A percentile compares a stretch with the other conserved stretches of the same genome.
These are phyloP conservation scores for Rhodotorula sphaerocarpa DNA, from an alignment of 768 basidiomycete species.

Conservation along the genomic window DNA sequence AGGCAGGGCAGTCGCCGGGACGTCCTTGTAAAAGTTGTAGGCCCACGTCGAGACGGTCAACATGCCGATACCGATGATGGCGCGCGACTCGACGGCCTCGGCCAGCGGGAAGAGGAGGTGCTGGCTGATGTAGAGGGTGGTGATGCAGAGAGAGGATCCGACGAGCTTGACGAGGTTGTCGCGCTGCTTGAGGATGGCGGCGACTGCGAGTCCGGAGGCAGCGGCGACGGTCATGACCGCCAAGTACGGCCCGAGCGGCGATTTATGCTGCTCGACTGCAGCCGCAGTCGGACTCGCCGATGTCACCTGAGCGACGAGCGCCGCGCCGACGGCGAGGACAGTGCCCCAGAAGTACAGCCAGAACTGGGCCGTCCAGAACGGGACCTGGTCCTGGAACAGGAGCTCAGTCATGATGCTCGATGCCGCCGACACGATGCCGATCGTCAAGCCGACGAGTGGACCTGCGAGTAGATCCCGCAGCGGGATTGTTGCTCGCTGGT, in stretches of 20 bases:
- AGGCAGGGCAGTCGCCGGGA: too few relatives aligned
- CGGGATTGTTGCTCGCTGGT: background rate
- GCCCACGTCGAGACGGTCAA: constrained; percentile 13
- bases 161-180: constrained; percentile 32
- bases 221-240: constrained; percentile 6
- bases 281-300: too few relatives aligned
- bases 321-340: background rate
- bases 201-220: constrained; percentile 12
- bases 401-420: constrained; percentile 13
- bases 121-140: constrained; percentile 15
- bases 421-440: constrained; percentile 3
- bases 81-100: background rate
- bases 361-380: constrained; percentile 22
- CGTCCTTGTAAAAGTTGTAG: constrained; percentile 21
- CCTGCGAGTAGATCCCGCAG: constrained; percentile 1
- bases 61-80: constrained; percentile 8
- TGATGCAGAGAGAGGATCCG: constrained; percentile 10
- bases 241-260: background rate
- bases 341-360: constrained; percentile 16
- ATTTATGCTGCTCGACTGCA: background rate
- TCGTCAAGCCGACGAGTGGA: constrained; percentile 3
- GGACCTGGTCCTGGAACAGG: constrained; percentile 3
- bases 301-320: background rate
- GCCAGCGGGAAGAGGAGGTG: constrained; percentile 8
- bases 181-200: constrained; percentile 14